These are phyloP conservation scores for Podospora tetraspora DNA, from an alignment of 495 filamentous ascomycete species.

Conservation along the genomic window DNA sequence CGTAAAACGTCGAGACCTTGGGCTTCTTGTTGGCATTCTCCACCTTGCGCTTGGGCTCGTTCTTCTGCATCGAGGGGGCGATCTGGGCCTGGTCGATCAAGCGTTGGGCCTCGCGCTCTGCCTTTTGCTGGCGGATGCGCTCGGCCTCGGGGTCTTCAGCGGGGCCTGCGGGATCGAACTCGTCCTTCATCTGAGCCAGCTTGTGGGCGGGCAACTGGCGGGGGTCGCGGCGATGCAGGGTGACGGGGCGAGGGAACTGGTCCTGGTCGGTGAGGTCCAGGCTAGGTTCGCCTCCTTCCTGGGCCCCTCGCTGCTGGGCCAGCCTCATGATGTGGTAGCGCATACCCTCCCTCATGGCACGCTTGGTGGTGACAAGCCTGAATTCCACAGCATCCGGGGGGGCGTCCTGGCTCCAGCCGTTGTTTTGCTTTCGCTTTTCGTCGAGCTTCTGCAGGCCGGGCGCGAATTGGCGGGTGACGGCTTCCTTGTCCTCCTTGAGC, in stretches of 20 bases:
- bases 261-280: conserved; percentile 70
- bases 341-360: conserved; percentile 68
- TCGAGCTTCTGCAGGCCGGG: conserved; percentile 23
- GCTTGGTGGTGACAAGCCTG: conserved; percentile 75
- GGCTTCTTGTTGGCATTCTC: conserved; percentile 65
- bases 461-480: neutral
- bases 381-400: conserved; percentile 55
- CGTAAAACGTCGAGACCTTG: conserved; percentile 60
- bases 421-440: conserved; percentile 39
- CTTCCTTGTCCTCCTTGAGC: conserved; percentile 1
- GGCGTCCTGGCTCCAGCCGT: conserved; percentile 57
- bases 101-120: conserved; percentile 73
- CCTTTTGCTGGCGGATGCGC: conserved; percentile 56
- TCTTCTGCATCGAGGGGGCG: conserved; percentile 58
- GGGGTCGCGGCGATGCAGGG: conserved; percentile 86
- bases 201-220: conserved; percentile 56
- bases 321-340: conserved; percentile 84
- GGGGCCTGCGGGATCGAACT: conserved; percentile 41
- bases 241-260: conserved; percentile 81
- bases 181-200: conserved; percentile 47
- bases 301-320: conserved; percentile 24
- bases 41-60: conserved; percentile 52
- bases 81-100: conserved; percentile 83
- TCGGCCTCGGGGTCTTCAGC: conserved; percentile 65
- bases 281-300: conserved; percentile 27